Evolutionary conservation across 78 protist species (phyloP).

Genomic region (Planoprotostelium fungivorum): DNA sequence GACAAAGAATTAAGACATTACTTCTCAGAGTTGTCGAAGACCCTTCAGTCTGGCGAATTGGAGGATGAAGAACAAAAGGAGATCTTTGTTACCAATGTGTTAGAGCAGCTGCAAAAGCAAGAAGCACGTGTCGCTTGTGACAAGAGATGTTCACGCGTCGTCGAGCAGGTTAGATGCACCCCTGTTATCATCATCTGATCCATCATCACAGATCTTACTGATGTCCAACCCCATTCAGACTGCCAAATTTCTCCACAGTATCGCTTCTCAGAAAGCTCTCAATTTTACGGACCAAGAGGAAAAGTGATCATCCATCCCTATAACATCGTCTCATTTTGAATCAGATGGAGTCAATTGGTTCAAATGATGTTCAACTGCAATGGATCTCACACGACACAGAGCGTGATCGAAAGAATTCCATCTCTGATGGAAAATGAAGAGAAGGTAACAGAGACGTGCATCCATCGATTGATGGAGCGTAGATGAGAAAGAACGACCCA

Average conservation of each 20-base stretch:
- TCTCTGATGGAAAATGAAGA: background rate
- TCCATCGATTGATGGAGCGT: background rate
- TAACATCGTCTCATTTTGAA: no score
- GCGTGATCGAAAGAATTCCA: background rate
- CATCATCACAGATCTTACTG: background rate
- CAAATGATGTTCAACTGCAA: background rate
- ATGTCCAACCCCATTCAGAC: background rate
- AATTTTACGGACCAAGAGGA: background rate
- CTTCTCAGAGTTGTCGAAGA: background rate
- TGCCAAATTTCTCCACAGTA: background rate
- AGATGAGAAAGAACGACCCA: background rate
- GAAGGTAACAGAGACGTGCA: background rate
- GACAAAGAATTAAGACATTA: background rate
- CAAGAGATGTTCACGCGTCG: background rate
- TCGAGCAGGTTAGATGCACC: background rate
- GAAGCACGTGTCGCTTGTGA: background rate
- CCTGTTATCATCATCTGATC: background rate
- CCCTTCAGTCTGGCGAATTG: background rate
- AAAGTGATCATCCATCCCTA: background rate
- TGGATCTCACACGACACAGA: background rate
- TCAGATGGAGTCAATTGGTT: background rate
- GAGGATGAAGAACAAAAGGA: background rate
- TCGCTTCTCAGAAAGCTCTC: background rate
- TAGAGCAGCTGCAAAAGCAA: background rate
- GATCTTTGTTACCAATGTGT: background rate